Conservation (phyloP, 345 rosid species). For the Brassica cretica region DNA sequence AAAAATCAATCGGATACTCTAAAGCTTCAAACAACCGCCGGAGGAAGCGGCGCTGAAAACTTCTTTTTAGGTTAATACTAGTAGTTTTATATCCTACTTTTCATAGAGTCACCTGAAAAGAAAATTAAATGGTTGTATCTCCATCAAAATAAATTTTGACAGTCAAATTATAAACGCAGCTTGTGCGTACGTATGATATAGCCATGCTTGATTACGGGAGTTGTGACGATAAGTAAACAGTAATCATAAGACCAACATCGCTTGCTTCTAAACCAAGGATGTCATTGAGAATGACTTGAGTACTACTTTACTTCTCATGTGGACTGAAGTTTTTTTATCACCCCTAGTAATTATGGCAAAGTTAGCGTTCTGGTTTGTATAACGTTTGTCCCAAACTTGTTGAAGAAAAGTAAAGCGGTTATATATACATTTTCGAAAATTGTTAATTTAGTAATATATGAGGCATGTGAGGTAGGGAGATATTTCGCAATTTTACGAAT, state of each 20-base stretch:
- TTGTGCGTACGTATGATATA: background rate
- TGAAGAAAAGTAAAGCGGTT: background rate
- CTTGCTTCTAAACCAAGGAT: slow-evolving; percentile 41
- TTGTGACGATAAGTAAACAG: slow-evolving; percentile 26
- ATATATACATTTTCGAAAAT: background rate
- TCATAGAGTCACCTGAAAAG: no score
- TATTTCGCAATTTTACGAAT: slow-evolving; percentile 20
- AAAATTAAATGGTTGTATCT: no score
- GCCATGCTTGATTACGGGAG: background rate
- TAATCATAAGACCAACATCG: slow-evolving; percentile 40
- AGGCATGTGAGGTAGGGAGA: background rate
- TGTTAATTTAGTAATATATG: background rate
- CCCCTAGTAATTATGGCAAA: background rate
- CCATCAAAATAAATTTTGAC: background rate
- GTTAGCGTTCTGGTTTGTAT: background rate
- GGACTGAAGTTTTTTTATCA: background rate
- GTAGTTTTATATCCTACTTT: no score
- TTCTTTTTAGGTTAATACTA: no score
- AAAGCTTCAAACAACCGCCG: no score
- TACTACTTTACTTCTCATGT: slow-evolving; percentile 32
- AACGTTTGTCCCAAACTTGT: background rate
- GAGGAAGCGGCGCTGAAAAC: no score
- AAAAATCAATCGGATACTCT: no score
- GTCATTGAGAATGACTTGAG: slow-evolving; percentile 25
- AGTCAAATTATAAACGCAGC: background rate